Base-by-base conservation (phyloP, 805 yeast species). In the Sugiyamaella mastotermitis region DNA sequence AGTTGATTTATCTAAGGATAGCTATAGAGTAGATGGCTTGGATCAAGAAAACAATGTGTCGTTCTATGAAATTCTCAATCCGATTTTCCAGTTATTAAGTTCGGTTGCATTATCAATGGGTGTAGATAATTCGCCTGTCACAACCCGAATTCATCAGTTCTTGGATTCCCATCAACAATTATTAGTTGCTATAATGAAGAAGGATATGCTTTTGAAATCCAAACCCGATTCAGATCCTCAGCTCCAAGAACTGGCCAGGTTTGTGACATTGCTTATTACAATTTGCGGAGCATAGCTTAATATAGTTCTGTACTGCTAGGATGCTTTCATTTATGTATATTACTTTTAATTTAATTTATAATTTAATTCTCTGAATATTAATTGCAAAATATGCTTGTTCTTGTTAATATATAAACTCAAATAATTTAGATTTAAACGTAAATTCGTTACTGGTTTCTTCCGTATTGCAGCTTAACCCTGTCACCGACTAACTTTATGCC, bases 81-180 rank as follows among this genome's bases (percentile, higher is more conserved):
- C 94, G 0, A 65, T 80, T 2, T 81, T 85, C 56, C 94, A 83
- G 51, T 61, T 86, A 33, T 65, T 85, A 2, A 59, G 77, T 7
- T 77, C 94, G 0, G 64, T 83, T 5, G 61, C 82, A 3, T 62
- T 87, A 7, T 75, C 94, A 2, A 72, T 83, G 66, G 95, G 95
- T 0, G 79, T 88, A 3, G 77, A 79, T 30, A 84, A 84, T 57
- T 69, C 66, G 42, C 67, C 72, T 1, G 77, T 82, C 11, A 65
- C 78, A 7, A 52, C 58, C 5, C 77, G 73, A 47, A 80, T 78
- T 0, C 66, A 64, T 36, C 65, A 59, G 3, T 56, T 86, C 31
- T 52, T 83, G 51, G 50, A 56, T 6, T 70, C 71, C 33, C 76
- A 76, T 54, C 66, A 72, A 35, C 72, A 67, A 37, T 57, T 85